Conservation (phyloP, 2,329 filamentous ascomycete genomes). For the Podosphaera xanthii region DNA sequence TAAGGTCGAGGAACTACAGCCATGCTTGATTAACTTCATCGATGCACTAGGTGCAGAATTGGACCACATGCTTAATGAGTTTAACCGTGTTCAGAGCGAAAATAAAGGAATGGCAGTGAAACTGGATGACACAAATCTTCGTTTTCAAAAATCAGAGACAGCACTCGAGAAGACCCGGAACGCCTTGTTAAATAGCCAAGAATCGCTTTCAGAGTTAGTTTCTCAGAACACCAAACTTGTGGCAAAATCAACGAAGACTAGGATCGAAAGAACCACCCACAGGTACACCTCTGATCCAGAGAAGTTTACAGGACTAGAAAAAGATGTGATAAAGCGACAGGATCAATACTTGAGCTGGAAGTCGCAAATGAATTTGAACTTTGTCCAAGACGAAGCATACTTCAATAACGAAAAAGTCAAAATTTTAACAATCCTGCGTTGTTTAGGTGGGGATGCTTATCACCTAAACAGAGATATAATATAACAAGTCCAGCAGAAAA, state of each 20-base stretch:
- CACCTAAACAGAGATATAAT: too few species aligned
- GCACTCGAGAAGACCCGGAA: background rate
- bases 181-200: background rate
- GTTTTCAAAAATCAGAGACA: background rate
- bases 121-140: background rate
- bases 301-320: too few species aligned
- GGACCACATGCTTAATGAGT: background rate
- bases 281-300: too few species aligned
- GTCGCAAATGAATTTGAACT: too few species aligned
- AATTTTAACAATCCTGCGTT: too few species aligned
- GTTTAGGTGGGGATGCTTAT: too few species aligned
- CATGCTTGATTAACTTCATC: background rate
- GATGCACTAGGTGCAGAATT: background rate
- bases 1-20: background rate
- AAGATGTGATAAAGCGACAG: too few species aligned
- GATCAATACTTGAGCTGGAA: too few species aligned
- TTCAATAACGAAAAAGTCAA: too few species aligned
- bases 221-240: background rate
- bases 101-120: background rate
- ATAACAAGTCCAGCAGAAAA: too few species aligned
- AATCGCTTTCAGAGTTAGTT: background rate
- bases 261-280: background rate
- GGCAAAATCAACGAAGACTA: background rate
- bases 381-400: too few species aligned
- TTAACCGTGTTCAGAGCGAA: background rate